Conservation (phyloP, 2,329 filamentous ascomycete genomes). For the Colletotrichum plurivorum region DNA sequence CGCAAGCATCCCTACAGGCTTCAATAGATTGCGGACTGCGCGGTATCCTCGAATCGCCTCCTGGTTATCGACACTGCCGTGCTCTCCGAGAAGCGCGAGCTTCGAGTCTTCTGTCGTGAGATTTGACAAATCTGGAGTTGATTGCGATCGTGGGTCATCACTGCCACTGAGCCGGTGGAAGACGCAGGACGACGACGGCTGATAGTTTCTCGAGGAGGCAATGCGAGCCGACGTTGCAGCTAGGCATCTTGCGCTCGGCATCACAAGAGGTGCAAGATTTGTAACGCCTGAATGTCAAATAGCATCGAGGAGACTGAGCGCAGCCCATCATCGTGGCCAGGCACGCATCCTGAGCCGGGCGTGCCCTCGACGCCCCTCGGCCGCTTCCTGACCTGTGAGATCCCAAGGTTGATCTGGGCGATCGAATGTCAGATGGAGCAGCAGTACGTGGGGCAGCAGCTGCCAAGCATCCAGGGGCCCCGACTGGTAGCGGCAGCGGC, state of each 20-base stretch:
- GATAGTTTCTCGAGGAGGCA: neutral
- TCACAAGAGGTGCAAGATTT: slow-evolving; percentile 10
- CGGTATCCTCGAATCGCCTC: slow-evolving; percentile 23
- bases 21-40: slow-evolving; percentile 30
- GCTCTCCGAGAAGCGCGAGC: slow-evolving; percentile 11
- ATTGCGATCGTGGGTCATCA: neutral
- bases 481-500: neutral
- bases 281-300: slow-evolving; percentile 2
- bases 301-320: neutral
- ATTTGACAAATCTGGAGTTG: slow-evolving; percentile 16
- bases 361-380: neutral
- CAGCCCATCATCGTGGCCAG: neutral
- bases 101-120: slow-evolving; percentile 7
- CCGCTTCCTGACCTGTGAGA: slow-evolving; percentile 24
- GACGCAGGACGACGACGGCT: neutral
- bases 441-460: slow-evolving; percentile 34
- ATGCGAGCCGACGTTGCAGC: slow-evolving; percentile 8
- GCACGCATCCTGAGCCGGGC: neutral
- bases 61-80: slow-evolving; percentile 26
- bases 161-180: slow-evolving; percentile 4
- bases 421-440: slow-evolving; percentile 40
- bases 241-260: slow-evolving; percentile 1
- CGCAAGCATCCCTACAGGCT: slow-evolving; percentile 6
- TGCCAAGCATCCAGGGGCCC: slow-evolving; percentile 39
- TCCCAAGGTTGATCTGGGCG: slow-evolving; percentile 35